phyloP scores from a whole-genome alignment of 768 basidiomycete genomes.

The Ephemerocybe angulata region DNA sequence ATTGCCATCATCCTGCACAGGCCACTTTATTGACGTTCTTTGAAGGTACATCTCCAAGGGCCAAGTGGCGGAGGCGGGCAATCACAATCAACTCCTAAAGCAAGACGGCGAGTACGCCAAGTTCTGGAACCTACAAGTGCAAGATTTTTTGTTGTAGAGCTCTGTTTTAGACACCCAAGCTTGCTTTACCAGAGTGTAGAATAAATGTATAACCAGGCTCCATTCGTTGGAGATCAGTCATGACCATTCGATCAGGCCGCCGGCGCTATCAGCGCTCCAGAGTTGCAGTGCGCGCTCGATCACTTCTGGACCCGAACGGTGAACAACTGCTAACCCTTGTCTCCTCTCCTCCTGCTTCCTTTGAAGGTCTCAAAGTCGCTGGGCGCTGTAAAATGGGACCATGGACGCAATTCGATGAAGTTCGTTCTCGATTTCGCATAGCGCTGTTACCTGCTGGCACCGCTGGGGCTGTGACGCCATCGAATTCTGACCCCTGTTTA shows the following conservation, averaged over 20 bases:
- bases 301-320: not conserved
- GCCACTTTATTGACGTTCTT: not conserved
- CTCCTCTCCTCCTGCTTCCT: not conserved
- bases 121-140: conserved; percentile 71
- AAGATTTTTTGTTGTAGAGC: conserved; percentile 50
- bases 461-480: no score
- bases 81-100: conserved; percentile 56
- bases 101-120: conserved; percentile 63
- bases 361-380: conserved; percentile 1
- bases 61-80: conserved; percentile 59
- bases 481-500: not conserved
- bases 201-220: no score
- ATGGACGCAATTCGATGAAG: conserved; percentile 47
- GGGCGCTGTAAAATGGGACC: conserved; percentile 26
- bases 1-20: not conserved
- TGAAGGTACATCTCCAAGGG: conserved; percentile 68
- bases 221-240: no score
- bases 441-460: not conserved
- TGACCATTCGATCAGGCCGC: no score
- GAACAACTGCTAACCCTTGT: not conserved
- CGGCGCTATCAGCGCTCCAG: no score
- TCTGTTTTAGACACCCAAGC: no score
- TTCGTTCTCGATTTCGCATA: conserved; percentile 15
- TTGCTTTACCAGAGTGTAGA: no score
- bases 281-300: no score